Conservation (phyloP, 1,139 yeast genomes). For the Yamadazyma triangularis region DNA sequence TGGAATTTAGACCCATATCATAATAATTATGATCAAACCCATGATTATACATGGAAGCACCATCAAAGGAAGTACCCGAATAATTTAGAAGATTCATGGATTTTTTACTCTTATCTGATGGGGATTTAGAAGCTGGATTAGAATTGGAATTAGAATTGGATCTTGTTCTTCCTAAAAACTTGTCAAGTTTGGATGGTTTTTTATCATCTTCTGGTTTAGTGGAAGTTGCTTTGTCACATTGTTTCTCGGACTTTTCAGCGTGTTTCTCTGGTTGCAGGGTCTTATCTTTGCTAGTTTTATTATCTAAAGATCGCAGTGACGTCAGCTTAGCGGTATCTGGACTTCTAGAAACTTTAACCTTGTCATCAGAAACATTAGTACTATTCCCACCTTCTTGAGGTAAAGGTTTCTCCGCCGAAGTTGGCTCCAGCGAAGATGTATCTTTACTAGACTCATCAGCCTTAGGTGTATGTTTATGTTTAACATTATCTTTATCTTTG, state of each 20-base stretch:
- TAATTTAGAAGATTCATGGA: constrained; percentile 11
- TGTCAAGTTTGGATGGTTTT: constrained; percentile 10
- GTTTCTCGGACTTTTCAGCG: neutral
- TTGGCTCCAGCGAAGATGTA: no score
- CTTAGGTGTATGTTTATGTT: neutral
- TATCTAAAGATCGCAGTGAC: neutral
- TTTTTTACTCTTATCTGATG: constrained; percentile 9
- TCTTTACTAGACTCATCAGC: neutral
- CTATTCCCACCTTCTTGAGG: no score
- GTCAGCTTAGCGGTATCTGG: neutral
- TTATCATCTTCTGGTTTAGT: constrained; percentile 2
- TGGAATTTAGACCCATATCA: constrained; percentile 1
- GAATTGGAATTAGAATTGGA: constrained; percentile 5
- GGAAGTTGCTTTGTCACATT: no score
- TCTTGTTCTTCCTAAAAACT: constrained; percentile 10
- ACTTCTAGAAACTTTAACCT: neutral
- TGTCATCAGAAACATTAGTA: neutral
- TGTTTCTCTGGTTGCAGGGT: neutral
- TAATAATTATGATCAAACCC: constrained; percentile 9
- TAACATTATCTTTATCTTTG: neutral
- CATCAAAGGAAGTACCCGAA: constrained; percentile 12
- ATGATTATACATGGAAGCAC: constrained; percentile 8
- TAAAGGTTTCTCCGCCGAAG: no score
- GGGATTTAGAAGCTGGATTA: constrained; percentile 2
- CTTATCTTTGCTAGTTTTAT: constrained; percentile 1